Conservation (phyloP, 495 filamentous ascomycete genomes). For the Opeltia flavorubescens region DNA sequence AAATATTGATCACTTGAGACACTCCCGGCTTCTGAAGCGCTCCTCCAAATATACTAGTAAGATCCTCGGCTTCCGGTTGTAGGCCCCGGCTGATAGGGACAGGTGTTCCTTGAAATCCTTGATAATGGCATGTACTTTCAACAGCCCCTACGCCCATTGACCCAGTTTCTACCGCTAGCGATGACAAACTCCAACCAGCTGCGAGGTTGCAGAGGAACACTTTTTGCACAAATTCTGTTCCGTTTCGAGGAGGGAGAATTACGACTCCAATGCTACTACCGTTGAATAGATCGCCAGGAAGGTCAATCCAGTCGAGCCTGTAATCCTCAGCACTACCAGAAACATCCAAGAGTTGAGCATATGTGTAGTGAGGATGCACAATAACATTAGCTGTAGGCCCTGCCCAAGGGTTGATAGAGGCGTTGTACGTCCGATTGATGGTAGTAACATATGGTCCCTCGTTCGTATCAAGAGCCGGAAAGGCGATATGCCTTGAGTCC, state of each 20-base stretch:
- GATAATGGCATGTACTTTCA: neutral
- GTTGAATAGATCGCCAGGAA: conserved; percentile 3
- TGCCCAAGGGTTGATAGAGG: neutral
- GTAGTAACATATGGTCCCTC: neutral
- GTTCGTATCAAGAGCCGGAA: neutral
- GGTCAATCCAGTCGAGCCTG: conserved; percentile 3
- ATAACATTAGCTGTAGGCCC: neutral
- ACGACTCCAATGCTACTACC: conserved; percentile 5
- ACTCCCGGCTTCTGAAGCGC: neutral
- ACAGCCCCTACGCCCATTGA: neutral
- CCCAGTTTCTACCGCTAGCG: neutral
- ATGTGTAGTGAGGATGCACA: too few species aligned
- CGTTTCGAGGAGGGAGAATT: conserved; percentile 1
- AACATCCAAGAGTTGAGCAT: neutral
- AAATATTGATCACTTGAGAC: neutral
- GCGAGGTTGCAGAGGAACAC: neutral
- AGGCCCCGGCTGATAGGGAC: neutral
- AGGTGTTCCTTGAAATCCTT: neutral
- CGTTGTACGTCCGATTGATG: neutral
- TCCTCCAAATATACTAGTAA: neutral
- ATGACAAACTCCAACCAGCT: conserved; percentile 1
- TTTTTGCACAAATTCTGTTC: neutral
- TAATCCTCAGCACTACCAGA: neutral
- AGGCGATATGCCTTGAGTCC: neutral
- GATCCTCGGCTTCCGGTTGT: neutral